Evolutionary conservation across 225 moss, liverwort and hornwort species (phyloP).

Genomic region (Thuidium tamariscinum): DNA sequence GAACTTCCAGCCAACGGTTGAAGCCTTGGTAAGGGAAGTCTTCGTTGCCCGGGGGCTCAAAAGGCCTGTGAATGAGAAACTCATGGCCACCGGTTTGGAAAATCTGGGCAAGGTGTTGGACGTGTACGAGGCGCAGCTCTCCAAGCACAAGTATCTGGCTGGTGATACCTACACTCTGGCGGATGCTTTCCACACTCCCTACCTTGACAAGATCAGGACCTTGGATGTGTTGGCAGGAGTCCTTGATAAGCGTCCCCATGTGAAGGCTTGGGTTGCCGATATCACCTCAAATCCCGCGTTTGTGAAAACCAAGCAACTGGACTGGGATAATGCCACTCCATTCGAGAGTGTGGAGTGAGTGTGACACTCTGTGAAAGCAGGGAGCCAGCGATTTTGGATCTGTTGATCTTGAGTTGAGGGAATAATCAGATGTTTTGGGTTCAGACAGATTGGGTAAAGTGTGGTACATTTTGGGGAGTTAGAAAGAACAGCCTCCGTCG

Average conservation of each 20-base stretch:
- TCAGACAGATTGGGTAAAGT: neutral
- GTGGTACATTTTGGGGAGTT: accelerated
- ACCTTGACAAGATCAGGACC: neutral
- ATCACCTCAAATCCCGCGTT: slow-evolving; percentile 9
- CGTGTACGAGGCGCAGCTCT: slow-evolving; percentile 45
- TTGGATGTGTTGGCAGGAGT: neutral
- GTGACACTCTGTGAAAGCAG: too few species aligned
- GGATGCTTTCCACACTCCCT: slow-evolving; percentile 33
- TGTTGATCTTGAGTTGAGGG: neutral
- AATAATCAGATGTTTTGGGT: neutral
- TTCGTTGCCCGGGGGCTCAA: neutral
- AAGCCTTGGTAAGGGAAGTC: slow-evolving; percentile 9
- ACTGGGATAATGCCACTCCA: neutral
- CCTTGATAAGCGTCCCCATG: neutral
- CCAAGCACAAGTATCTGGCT: slow-evolving; percentile 49
- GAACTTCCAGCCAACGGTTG: slow-evolving; percentile 4
- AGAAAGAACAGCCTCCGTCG: too few species aligned
- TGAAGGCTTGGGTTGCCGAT: slow-evolving; percentile 8
- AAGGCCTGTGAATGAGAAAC: slow-evolving; percentile 15
- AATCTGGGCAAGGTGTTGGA: slow-evolving; percentile 45
- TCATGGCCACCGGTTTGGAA: neutral
- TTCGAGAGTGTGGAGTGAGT: neutral
- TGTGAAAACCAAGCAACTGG: neutral
- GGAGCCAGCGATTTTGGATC: neutral
- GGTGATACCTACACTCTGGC: slow-evolving; percentile 50